These are phyloP conservation scores for Microdochium paspali DNA, from an alignment of 2,329 filamentous ascomycete species.

Conservation along the genomic window DNA sequence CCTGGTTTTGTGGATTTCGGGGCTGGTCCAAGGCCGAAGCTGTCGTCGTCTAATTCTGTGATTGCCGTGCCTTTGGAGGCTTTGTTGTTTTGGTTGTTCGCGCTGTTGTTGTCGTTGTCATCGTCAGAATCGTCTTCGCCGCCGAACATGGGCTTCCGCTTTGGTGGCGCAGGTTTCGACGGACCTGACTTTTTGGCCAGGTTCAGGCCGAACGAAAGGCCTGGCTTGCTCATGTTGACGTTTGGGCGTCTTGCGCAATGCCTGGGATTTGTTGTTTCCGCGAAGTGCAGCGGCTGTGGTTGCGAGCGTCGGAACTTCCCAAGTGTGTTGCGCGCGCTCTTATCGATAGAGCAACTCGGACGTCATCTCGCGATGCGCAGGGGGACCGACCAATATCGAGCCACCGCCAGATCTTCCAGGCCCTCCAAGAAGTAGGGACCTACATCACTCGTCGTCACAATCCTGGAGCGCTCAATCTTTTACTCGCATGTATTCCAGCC, in stretches of 20 bases:
- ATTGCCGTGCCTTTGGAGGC: slow-evolving; percentile 43
- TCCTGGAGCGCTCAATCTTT: too few species aligned
- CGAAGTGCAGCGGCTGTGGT: too few species aligned
- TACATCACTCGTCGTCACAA: too few species aligned
- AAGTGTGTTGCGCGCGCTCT: too few species aligned
- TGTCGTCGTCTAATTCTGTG: slow-evolving; percentile 47
- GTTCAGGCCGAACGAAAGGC: slow-evolving; percentile 49
- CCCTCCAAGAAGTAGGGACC: too few species aligned
- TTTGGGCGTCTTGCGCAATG: background rate
- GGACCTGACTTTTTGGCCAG: slow-evolving; percentile 45
- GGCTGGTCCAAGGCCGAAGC: slow-evolving; percentile 14
- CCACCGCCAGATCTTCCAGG: too few species aligned
- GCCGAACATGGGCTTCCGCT: slow-evolving; percentile 48
- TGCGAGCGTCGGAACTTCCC: too few species aligned
- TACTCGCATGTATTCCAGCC: too few species aligned
- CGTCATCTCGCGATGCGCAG: too few species aligned
- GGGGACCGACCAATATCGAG: too few species aligned
- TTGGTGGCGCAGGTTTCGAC: slow-evolving; percentile 37
- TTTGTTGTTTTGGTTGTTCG: slow-evolving; percentile 14
- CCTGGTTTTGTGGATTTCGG: slow-evolving; percentile 19
- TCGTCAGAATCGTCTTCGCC: slow-evolving; percentile 49
- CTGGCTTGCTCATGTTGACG: slow-evolving; percentile 18
- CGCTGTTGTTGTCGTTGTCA: slow-evolving; percentile 19
- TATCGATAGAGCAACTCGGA: too few species aligned
- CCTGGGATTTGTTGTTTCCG: too few species aligned